A percentile compares a stretch with the other conserved stretches of the same genome.
Evolutionary conservation across 495 filamentous ascomycete genomes (phyloP).

Genomic region (Hypoxylon perforatum): DNA sequence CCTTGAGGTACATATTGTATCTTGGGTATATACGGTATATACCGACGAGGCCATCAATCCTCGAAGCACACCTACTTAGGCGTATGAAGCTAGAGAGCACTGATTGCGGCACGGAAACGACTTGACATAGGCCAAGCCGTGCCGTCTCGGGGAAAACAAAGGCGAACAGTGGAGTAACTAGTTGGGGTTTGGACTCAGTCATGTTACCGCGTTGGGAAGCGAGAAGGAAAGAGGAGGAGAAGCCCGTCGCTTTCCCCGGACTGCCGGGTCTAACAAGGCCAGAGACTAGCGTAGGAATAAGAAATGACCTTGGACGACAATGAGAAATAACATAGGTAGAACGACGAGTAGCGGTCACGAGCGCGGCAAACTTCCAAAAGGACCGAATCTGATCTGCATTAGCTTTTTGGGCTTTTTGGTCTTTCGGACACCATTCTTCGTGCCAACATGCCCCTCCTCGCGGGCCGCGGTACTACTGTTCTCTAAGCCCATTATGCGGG

Average conservation of each 20-base stretch:
- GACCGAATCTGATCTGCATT: constrained; percentile 41
- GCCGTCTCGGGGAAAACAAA: constrained; percentile 28
- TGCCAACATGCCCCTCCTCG: constrained; percentile 1
- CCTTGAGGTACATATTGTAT: too few relatives aligned
- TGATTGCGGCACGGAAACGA: background rate
- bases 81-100: background rate
- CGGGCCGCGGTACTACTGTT: background rate
- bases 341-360: constrained; percentile 31
- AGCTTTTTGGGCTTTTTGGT: constrained; percentile 9
- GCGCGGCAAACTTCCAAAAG: constrained; percentile 35
- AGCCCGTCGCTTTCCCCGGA: constrained; percentile 17
- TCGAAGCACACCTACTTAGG: constrained; percentile 14
- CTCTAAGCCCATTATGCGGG: constrained; percentile 11
- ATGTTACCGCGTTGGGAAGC: too few relatives aligned
- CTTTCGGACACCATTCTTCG: constrained; percentile 13
- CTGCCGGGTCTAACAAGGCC: constrained; percentile 30
- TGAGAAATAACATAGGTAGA: constrained; percentile 24
- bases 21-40: constrained; percentile 8
- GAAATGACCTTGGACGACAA: constrained; percentile 21
- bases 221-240: background rate
- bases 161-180: constrained; percentile 21
- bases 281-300: constrained; percentile 28
- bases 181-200: background rate
- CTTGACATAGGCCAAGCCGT: constrained; percentile 20
- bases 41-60: constrained; percentile 15